These are phyloP conservation scores for Suhomyces xylopsoci DNA, from an alignment of 805 yeast species.

Conservation along the genomic window DNA sequence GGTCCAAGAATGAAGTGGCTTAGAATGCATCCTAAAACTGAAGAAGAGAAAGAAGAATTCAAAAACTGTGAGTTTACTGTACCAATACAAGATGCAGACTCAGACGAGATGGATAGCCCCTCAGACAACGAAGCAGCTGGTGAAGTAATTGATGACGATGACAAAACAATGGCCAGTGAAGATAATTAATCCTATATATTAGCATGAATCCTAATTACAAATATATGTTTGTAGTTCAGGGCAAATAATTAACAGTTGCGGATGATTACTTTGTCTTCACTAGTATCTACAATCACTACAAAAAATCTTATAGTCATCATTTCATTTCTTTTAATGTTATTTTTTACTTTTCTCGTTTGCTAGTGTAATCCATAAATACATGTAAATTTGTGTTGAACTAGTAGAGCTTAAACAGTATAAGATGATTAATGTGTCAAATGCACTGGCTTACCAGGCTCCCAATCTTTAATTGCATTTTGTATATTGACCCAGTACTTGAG, in stretches of 20 bases:
- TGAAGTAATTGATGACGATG: conserved; percentile 27
- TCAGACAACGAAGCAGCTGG: conserved; percentile 18
- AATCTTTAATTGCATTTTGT: conserved; percentile 66
- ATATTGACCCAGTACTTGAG: conserved; percentile 85
- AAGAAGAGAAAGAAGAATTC: conserved; percentile 59
- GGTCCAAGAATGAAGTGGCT: conserved; percentile 98
- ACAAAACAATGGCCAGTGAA: conserved; percentile 45
- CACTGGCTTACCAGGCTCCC: conserved; percentile 71
- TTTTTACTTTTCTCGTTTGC: not conserved
- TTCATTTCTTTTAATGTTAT: conserved; percentile 1
- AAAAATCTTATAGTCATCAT: not conserved
- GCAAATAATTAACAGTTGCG: not conserved
- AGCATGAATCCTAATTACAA: not conserved
- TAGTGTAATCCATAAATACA: not conserved
- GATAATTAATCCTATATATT: not conserved
- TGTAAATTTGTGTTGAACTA: not conserved
- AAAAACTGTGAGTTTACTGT: conserved; percentile 60
- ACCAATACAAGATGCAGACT: conserved; percentile 29
- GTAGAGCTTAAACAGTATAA: not conserved
- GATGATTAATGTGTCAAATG: conserved; percentile 50
- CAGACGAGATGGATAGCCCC: conserved; percentile 24
- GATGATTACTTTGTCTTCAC: not conserved
- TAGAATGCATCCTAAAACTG: conserved; percentile 67
- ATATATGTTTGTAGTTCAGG: not conserved
- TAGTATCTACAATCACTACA: not conserved